A percentile compares a stretch with the other conserved stretches of the same genome.
Conservation (phyloP, 2,329 filamentous ascomycete species). For the Botryotinia convoluta region DNA sequence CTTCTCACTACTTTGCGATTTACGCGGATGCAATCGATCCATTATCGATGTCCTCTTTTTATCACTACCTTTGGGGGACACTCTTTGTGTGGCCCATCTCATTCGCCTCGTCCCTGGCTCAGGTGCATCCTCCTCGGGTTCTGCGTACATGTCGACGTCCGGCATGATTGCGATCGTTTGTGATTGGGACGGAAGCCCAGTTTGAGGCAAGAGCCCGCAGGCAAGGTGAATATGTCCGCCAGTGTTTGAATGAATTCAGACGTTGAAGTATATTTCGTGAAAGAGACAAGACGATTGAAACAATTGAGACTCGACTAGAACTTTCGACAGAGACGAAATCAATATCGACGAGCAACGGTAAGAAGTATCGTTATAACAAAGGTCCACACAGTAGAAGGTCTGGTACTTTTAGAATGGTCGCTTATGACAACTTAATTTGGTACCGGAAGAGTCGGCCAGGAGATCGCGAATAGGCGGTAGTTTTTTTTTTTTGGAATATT, state of each 20-base stretch:
- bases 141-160: constrained; percentile 45
- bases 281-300: neutral
- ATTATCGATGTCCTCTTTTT: constrained; percentile 82
- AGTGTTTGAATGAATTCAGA: constrained; percentile 10
- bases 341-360: constrained; percentile 9
- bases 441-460: constrained; percentile 21
- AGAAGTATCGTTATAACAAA: constrained; percentile 12
- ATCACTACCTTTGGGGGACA: constrained; percentile 69
- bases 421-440: constrained; percentile 21
- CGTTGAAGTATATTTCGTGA: neutral
- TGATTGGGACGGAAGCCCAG: constrained; percentile 20
- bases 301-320: constrained; percentile 1
- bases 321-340: neutral
- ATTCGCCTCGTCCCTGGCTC: constrained; percentile 68
- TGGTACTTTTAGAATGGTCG: constrained; percentile 18
- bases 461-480: constrained; percentile 15
- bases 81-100: constrained; percentile 94
- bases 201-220: constrained; percentile 22
- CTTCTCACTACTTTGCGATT: constrained; percentile 61
- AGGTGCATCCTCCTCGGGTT: constrained; percentile 32
- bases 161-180: constrained; percentile 18
- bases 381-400: constrained; percentile 13
- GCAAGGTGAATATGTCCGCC: constrained; percentile 17
- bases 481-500: neutral
- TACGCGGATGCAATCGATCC: constrained; percentile 64